Percentiles rank a stretch among this genome's conserved stretches.
These are phyloP conservation scores for Blepharisma stoltei DNA, from an alignment of 73 alveolate species.

Conservation along the genomic window DNA sequence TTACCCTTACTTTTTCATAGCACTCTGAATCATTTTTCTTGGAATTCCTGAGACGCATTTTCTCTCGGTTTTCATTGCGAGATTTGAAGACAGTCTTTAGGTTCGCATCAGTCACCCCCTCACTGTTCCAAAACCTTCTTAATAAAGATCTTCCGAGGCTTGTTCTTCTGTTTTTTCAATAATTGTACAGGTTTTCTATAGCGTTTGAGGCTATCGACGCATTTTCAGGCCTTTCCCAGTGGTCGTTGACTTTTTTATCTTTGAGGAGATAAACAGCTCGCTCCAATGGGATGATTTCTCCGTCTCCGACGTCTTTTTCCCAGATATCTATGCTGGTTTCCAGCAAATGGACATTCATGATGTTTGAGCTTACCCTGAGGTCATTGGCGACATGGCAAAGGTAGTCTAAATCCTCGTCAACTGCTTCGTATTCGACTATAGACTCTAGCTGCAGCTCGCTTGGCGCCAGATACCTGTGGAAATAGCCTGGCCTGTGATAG, in stretches of 20 bases:
- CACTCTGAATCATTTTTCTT: slow-evolving; percentile 1
- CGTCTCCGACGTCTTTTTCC: slow-evolving; percentile 5
- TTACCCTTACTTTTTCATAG: not conserved
- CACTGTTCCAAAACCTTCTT: slow-evolving; percentile 15
- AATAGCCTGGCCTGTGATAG: not conserved
- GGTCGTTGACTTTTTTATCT: not conserved
- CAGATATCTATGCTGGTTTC: not conserved
- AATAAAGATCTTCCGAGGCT: not conserved
- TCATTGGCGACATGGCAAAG: not conserved
- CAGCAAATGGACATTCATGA: not conserved
- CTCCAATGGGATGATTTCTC: slow-evolving; percentile 21
- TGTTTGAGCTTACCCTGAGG: not conserved
- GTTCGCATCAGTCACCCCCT: not conserved
- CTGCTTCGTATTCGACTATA: slow-evolving; percentile 1
- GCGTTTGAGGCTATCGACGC: not conserved
- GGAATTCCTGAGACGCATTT: slow-evolving; percentile 1
- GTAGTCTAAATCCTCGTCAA: not conserved
- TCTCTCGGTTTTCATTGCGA: not conserved
- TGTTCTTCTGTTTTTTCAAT: not conserved
- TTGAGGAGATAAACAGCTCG: slow-evolving; percentile 11
- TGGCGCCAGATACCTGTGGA: not conserved
- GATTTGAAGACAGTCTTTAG: slow-evolving; percentile 5
- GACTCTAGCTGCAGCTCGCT: not conserved
- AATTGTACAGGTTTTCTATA: not conserved
- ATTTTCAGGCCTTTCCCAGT: not conserved